A percentile compares a stretch with the other conserved stretches of the same genome.
Evolutionary conservation across 441 rosid genomes (phyloP).

Genomic region (Kokia cookei): DNA sequence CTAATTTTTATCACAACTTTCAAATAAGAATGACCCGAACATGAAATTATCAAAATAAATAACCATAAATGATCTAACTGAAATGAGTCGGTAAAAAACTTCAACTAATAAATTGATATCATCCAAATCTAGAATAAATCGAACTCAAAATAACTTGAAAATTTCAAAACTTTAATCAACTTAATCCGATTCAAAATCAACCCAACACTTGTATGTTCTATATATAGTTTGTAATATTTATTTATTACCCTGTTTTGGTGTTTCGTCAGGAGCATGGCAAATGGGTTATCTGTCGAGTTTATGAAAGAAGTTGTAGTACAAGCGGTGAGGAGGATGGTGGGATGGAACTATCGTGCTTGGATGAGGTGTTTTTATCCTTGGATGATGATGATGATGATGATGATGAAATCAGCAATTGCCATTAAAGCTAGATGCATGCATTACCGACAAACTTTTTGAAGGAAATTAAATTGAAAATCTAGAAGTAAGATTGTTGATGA

Average conservation of each 20-base stretch:
- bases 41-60: too few relatives aligned
- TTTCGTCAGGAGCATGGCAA: conserved; percentile 52
- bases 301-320: conserved; percentile 29
- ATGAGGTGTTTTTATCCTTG: conserved; percentile 82
- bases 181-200: not conserved
- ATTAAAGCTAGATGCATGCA: conserved; percentile 4
- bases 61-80: too few relatives aligned
- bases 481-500: too few relatives aligned
- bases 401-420: conserved; percentile 71
- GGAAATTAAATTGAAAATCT: too few relatives aligned
- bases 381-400: conserved; percentile 93
- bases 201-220: not conserved
- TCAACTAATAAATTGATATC: too few relatives aligned
- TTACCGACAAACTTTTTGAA: too few relatives aligned
- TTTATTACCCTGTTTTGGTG: not conserved
- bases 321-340: conserved; percentile 36
- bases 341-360: conserved; percentile 79
- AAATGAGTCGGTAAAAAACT: too few relatives aligned
- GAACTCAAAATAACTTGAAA: not conserved
- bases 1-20: too few relatives aligned
- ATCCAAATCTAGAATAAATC: too few relatives aligned
- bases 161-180: not conserved
- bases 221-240: too few relatives aligned
- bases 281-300: conserved; percentile 90
- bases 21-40: too few relatives aligned